A percentile compares a stretch with the other conserved stretches of the same genome.
Evolutionary conservation across 2,329 filamentous ascomycete species (phyloP).

Genomic region (Cordyceps tenuipes): DNA sequence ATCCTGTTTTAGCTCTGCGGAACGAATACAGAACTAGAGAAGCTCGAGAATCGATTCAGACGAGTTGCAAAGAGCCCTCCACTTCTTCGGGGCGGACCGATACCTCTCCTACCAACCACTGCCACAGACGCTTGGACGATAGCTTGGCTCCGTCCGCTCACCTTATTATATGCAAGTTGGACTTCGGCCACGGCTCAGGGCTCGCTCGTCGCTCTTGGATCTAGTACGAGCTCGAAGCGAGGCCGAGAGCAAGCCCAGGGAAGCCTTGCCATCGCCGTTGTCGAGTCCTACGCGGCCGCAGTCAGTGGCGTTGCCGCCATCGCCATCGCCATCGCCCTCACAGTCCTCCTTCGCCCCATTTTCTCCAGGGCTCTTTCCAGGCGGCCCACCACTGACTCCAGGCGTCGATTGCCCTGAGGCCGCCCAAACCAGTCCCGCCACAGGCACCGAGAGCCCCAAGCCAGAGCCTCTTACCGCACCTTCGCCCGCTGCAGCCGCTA

Average conservation of each 20-base stretch:
- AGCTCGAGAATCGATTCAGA: not conserved
- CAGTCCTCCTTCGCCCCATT: not conserved
- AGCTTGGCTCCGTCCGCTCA: not conserved
- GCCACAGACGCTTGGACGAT: not conserved
- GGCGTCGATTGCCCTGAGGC: not conserved
- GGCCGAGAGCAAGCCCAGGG: slow-evolving; percentile 8
- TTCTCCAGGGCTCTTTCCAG: not conserved
- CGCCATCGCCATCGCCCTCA: not conserved
- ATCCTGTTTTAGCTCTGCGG: no score
- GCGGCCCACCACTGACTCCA: not conserved
- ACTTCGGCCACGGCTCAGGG: slow-evolving; percentile 12
- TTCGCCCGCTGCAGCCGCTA: slow-evolving; percentile 18
- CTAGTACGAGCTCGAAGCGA: slow-evolving; percentile 12
- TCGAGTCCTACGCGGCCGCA: slow-evolving; percentile 1
- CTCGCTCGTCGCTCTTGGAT: slow-evolving; percentile 13
- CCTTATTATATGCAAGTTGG: slow-evolving; percentile 13
- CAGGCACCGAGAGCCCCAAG: not conserved
- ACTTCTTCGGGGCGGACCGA: not conserved
- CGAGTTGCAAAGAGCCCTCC: not conserved
- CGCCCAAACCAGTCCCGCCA: not conserved
- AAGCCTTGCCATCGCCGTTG: slow-evolving; percentile 6
- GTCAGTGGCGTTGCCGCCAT: not conserved
- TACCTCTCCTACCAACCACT: not conserved
- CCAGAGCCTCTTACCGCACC: slow-evolving; percentile 7
- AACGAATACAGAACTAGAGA: not conserved